Percentiles rank a stretch among this genome's conserved stretches.
Conservation (phyloP, 345 rosid genomes). For the Ricinus communis region DNA sequence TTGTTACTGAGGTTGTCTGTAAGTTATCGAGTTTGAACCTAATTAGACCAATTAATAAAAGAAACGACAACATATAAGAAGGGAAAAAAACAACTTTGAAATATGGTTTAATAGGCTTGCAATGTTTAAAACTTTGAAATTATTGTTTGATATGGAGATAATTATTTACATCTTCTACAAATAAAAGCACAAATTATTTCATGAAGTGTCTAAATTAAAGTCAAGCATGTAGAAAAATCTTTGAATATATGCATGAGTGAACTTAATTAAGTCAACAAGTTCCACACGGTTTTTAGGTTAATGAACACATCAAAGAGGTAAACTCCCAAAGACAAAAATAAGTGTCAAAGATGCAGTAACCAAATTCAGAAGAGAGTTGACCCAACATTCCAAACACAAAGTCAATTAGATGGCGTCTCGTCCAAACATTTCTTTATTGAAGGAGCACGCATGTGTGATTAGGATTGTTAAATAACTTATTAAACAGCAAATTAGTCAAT, state of each 20-base stretch:
- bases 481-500: background rate
- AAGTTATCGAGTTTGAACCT: no score
- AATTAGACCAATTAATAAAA: no score
- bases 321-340: background rate
- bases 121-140: no score
- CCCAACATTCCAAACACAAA: background rate
- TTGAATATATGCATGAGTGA: background rate
- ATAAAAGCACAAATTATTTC: no score
- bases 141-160: no score
- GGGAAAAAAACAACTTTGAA: no score
- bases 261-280: conserved; percentile 10
- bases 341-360: background rate
- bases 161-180: no score
- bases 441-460: background rate
- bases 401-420: background rate
- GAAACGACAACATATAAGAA: no score
- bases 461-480: background rate
- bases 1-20: no score
- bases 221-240: no score
- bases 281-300: conserved; percentile 20
- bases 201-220: no score
- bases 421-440: background rate
- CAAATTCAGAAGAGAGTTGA: background rate
- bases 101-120: no score
- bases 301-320: conserved; percentile 11